phyloP scores from a whole-genome alignment of 257 asterid species.

The Rubia yunnanensis region DNA sequence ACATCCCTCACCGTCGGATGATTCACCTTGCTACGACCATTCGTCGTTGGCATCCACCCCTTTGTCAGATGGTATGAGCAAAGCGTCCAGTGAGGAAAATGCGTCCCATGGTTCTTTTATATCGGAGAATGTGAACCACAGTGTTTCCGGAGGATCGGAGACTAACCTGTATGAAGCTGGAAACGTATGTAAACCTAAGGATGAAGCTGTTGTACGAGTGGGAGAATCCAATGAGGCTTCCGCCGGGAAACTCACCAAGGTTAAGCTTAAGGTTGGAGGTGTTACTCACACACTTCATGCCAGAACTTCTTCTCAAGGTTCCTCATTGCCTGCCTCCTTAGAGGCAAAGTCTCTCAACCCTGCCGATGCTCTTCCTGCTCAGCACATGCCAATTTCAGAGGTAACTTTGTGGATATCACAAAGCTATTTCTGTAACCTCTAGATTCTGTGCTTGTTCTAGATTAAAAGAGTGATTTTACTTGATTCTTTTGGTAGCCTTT shows the following conservation, averaged over 20 bases:
- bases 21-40: slow-evolving; percentile 32
- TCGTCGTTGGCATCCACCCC: slow-evolving; percentile 55
- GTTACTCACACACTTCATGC: slow-evolving; percentile 59
- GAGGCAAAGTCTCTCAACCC: slow-evolving; percentile 29
- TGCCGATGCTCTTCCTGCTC: slow-evolving; percentile 24
- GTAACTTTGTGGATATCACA: slow-evolving; percentile 16
- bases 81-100: slow-evolving; percentile 46
- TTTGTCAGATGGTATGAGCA: slow-evolving; percentile 38
- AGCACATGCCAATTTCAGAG: slow-evolving; percentile 27
- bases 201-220: slow-evolving; percentile 20
- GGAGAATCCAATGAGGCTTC: slow-evolving; percentile 21
- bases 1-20: slow-evolving; percentile 38
- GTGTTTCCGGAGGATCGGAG: slow-evolving; percentile 25
- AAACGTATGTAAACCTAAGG: slow-evolving; percentile 21
- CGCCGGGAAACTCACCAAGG: slow-evolving; percentile 42
- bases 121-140: slow-evolving; percentile 18
- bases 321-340: slow-evolving; percentile 43
- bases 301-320: slow-evolving; percentile 33
- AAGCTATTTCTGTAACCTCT: neutral
- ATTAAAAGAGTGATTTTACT: neutral
- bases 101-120: slow-evolving; percentile 11
- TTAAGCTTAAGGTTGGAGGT: slow-evolving; percentile 81
- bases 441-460: neutral
- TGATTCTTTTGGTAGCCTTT: neutral
- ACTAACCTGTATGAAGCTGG: slow-evolving; percentile 31